Conservation (phyloP, 352 stramenopile species). For the Globisporangium polare region DNA sequence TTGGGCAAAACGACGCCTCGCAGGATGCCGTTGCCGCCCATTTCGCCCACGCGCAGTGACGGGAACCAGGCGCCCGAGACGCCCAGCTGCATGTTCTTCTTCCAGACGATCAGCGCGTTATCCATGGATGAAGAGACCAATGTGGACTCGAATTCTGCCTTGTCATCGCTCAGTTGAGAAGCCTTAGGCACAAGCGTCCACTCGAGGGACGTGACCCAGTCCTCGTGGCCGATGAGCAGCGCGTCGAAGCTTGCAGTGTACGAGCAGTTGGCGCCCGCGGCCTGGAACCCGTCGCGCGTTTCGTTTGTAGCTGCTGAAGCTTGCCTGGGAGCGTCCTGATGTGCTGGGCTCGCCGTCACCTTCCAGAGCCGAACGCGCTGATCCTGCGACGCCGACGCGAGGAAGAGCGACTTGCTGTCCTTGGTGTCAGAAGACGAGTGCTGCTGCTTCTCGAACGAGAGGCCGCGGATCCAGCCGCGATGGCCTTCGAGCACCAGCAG, state of each 20-base stretch:
- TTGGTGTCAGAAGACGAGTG: background rate
- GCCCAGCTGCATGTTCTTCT: conserved; percentile 14
- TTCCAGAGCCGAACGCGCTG: conserved; percentile 70
- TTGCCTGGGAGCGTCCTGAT: background rate
- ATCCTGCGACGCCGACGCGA: conserved; percentile 70
- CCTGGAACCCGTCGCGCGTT: conserved; percentile 31
- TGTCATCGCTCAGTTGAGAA: background rate
- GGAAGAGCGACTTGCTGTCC: conserved; percentile 10
- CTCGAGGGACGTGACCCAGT: conserved; percentile 74
- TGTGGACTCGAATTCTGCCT: conserved; percentile 1
- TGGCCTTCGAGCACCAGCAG: conserved; percentile 56
- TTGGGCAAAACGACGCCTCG: conserved; percentile 33
- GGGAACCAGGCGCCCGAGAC: conserved; percentile 34
- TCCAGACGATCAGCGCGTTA: conserved; percentile 73
- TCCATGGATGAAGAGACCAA: conserved; percentile 77
- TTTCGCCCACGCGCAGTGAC: conserved; percentile 50
- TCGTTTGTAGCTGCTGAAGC: background rate
- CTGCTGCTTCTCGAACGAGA: conserved; percentile 39
- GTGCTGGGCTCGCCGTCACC: conserved; percentile 17
- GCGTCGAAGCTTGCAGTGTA: conserved; percentile 66
- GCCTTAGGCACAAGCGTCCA: conserved; percentile 31
- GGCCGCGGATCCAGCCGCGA: conserved; percentile 60
- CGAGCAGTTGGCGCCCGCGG: conserved; percentile 12
- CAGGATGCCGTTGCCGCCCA: conserved; percentile 52
- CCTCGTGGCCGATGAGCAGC: conserved; percentile 67